Evolutionary conservation across 805 yeast genomes (phyloP), one percentile per base, ranked within the genome.

Genomic region (Pichia cephalocereana): DNA sequence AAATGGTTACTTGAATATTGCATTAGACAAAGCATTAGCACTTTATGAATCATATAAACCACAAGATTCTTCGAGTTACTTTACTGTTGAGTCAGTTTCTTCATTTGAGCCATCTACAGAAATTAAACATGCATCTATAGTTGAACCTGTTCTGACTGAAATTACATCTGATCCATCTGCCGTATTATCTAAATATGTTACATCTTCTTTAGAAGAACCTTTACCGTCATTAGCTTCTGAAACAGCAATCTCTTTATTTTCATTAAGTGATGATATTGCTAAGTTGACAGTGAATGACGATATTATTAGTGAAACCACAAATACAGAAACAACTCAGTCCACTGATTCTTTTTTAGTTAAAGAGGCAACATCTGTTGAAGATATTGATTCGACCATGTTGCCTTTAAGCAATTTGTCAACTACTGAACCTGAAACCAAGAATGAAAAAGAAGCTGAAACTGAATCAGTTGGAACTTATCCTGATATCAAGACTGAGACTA

Each of bases 21-120:
- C 58, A 7, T 55, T 56, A 27, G 48, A 58, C 15, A 56, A 57
- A 30, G 50, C 53, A 4, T 38, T 57, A 1, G 48, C 57, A 41
- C 46, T 54, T 17, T 61, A 59, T 47, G 56, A 56, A 15, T 52
- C 59, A 4, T 56, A 55, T 46, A 57, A 52, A 34, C 59, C 61
- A 8, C 53, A 58, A n/a, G 68, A 66, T 41, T 62, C 68, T 3
- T 59, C 67, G 4, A 56, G 57, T 10, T 65, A 66, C 41, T 66
- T 66, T 52, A 65, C 67, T 2, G 57, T 65, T 34, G 63, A 62
- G 41, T 62, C 67, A 18, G 59, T 62, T 14, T 45, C 52, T 3
- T 34, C 37, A 4, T 14, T 14, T 14, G 37, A 34, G 6, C 8
- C 37, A 34, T 34, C 37, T 8, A 34, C 17, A 10, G 37, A 34